A percentile compares a stretch with the other conserved stretches of the same genome.
Evolutionary conservation across 2,329 filamentous ascomycete genomes (phyloP).

Genomic region (Scedosporium minutisporum): DNA sequence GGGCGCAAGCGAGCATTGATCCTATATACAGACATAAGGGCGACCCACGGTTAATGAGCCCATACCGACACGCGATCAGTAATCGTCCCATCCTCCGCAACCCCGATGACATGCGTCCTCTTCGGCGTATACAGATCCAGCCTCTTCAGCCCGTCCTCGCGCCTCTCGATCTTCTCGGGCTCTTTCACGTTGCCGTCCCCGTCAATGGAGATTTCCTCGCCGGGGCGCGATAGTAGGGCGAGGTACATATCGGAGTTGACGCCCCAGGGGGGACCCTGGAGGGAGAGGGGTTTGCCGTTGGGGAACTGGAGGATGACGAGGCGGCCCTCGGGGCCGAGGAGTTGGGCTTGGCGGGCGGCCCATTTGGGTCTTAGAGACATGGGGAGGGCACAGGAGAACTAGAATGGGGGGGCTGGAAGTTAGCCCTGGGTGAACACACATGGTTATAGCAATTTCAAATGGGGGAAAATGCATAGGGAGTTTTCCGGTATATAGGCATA

Average conservation of each 20-base stretch:
- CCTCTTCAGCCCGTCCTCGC: slow-evolving; percentile 4
- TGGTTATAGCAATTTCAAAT: neutral
- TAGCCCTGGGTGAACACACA: neutral
- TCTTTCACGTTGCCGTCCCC: slow-evolving; percentile 21
- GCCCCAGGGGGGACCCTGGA: slow-evolving; percentile 64
- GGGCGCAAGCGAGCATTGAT: neutral
- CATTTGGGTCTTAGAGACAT: slow-evolving; percentile 40
- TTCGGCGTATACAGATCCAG: slow-evolving; percentile 29
- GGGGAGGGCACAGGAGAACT: slow-evolving; percentile 58
- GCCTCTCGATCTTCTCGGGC: neutral
- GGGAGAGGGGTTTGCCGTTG: slow-evolving; percentile 54
- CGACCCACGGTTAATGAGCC: slow-evolving; percentile 20
- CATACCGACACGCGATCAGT: slow-evolving; percentile 47
- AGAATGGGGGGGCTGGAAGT: neutral
- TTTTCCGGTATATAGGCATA: too few species aligned
- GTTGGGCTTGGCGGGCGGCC: slow-evolving; percentile 40
- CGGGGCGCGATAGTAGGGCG: slow-evolving; percentile 61
- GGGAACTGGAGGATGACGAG: slow-evolving; percentile 69
- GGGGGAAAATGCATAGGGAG: neutral
- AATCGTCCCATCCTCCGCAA: slow-evolving; percentile 32
- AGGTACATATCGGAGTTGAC: slow-evolving; percentile 60
- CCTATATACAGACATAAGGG: neutral
- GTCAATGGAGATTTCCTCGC: slow-evolving; percentile 54
- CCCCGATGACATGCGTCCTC: slow-evolving; percentile 39
- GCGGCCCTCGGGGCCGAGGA: slow-evolving; percentile 39